phyloP scores from a whole-genome alignment of 192 early-diverging fungal genomes.

The Piromyces finnis region DNA sequence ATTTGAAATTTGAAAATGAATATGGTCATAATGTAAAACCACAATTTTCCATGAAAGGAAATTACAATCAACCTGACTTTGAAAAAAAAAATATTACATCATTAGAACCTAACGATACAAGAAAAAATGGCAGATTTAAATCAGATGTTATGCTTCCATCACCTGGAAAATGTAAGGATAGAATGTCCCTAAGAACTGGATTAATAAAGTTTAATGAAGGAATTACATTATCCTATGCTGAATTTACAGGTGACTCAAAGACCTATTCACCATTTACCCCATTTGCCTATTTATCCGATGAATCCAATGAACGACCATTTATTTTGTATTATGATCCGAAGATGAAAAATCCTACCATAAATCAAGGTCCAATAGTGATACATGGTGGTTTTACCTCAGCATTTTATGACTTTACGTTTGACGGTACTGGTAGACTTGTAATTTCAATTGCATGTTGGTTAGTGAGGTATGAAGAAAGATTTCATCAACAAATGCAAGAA shows the following conservation, averaged over 20 bases:
- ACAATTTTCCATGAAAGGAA: neutral
- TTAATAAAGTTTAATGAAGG: neutral
- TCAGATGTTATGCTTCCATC: neutral
- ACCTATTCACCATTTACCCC: neutral
- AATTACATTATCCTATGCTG: neutral
- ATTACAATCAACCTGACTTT: neutral
- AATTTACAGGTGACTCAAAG: neutral
- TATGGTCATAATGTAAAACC: neutral
- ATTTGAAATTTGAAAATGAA: neutral
- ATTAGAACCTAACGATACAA: neutral
- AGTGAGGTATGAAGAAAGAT: neutral
- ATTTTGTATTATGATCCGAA: neutral
- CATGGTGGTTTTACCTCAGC: neutral
- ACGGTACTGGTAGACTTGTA: neutral
- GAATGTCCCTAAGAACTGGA: neutral
- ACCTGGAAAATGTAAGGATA: neutral
- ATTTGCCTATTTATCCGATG: neutral
- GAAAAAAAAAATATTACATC: neutral
- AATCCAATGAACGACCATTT: neutral
- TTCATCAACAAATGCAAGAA: neutral
- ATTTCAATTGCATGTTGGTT: neutral
- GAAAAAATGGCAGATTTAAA: neutral
- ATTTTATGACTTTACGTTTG: neutral
- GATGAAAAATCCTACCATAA: neutral
- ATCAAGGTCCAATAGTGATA: neutral